Evolutionary conservation across 1,139 yeast genomes (phyloP).

Genomic region (Saccharomycopsis hybrid): DNA sequence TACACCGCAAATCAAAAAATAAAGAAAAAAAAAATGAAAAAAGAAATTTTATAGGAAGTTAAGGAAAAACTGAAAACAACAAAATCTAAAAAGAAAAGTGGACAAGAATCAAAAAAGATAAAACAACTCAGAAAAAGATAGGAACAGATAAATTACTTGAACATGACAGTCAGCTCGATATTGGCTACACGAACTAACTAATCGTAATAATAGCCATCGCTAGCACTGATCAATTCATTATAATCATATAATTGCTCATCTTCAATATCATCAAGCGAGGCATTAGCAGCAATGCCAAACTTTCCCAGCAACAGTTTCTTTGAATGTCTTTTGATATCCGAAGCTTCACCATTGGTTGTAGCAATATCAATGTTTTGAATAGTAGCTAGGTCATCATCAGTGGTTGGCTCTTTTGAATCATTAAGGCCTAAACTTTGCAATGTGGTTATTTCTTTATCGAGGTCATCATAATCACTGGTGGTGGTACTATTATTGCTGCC

Average conservation of each 20-base stretch:
- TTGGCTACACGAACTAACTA: background rate
- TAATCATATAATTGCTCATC: slow-evolving; percentile 19
- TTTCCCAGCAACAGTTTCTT: background rate
- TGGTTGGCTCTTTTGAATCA: too few relatives aligned
- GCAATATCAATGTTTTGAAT: background rate
- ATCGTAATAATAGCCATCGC: slow-evolving; percentile 17
- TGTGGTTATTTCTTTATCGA: too few relatives aligned
- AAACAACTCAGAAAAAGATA: too few relatives aligned
- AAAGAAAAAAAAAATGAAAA: background rate
- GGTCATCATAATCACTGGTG: too few relatives aligned
- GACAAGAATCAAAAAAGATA: too few relatives aligned
- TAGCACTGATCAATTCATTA: slow-evolving; percentile 14
- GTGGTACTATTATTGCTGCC: background rate
- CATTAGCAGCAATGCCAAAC: background rate
- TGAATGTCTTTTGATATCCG: background rate
- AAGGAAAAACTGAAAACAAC: background rate
- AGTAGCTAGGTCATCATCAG: background rate
- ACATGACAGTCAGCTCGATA: too few relatives aligned
- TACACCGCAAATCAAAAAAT: too few relatives aligned
- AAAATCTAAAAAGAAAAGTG: too few relatives aligned
- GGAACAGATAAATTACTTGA: too few relatives aligned
- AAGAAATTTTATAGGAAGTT: background rate
- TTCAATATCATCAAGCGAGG: slow-evolving; percentile 11
- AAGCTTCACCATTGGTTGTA: background rate
- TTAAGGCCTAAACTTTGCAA: too few relatives aligned